Evolutionary conservation across 129 eudicot genomes (phyloP), one percentile per base, ranked within the genome.

Genomic region (Dittrichia graveolens): DNA sequence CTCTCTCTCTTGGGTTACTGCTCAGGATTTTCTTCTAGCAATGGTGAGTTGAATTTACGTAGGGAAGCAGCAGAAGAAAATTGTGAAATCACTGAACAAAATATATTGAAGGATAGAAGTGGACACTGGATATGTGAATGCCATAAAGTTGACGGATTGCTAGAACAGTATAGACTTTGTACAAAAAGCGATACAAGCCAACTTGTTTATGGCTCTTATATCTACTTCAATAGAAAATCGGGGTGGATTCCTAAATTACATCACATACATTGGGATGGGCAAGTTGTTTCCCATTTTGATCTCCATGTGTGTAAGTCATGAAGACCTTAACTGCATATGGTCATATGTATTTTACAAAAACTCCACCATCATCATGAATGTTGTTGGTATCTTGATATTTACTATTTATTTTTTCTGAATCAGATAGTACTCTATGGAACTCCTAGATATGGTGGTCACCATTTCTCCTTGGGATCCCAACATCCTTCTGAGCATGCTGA

Each of bases 221-320:
- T 63, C 65, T 50, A 24, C 76, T 39, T 67, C 61, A 58, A 52
- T 63, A 55, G 76, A 70, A 80, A 72, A 50, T 42, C 66, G 6
- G 57, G 75, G 24, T 75, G 83, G 82, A 67, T 85, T 76, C 99
- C 96, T 18, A 75, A 69, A 71, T 67, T 88, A 82, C 87, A 91
- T 82, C 96, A 86, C 57, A 50, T 95, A 38, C 88, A 86, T 64
- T 86, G 89, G 95, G 76, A 73, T 50, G 76, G 83, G 42, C 76
- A 84, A 69, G 81, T 72, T 64, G 49, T 80, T 66, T 69, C 80
- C 69, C 52, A 81, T 62, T 73, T 85, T 72, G 94, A 95, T 81
- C 96, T 91, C 81, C 96, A 90, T 91, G 96, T 95, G 91, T 95
- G 99, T 86, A 95, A 95, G 96, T 95, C 96, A 46, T 74, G 14